These are phyloP conservation scores for Colletotrichum kahawae DNA, from an alignment of 2,329 filamentous ascomycete species.

Conservation along the genomic window DNA sequence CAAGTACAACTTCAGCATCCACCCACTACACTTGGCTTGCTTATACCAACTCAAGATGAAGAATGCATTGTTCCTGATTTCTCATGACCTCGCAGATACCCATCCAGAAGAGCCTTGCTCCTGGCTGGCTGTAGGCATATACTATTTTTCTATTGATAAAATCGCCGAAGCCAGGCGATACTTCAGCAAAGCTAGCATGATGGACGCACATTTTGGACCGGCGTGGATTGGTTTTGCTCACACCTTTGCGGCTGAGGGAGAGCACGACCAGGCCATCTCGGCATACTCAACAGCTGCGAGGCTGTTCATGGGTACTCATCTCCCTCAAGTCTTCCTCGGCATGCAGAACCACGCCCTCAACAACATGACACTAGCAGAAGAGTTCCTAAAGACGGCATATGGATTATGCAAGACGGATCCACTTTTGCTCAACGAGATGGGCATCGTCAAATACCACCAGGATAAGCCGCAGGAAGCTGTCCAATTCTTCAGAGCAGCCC, in stretches of 20 bases:
- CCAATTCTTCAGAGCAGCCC: conserved; percentile 77
- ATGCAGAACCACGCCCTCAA: conserved; percentile 98
- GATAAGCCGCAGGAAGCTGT: conserved; percentile 77
- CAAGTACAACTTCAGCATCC: conserved; percentile 86
- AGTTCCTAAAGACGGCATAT: conserved; percentile 92
- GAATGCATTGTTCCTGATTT: conserved; percentile 88
- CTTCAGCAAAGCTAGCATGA: conserved; percentile 96
- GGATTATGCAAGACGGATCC: conserved; percentile 84
- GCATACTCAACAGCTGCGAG: conserved; percentile 95
- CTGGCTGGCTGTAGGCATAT: conserved; percentile 93
- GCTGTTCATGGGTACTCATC: conserved; percentile 94
- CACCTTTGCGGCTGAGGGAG: conserved; percentile 95
- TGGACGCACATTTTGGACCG: conserved; percentile 96
- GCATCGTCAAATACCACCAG: conserved; percentile 94
- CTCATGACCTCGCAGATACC: conserved; percentile 90
- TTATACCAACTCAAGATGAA: conserved; percentile 86
- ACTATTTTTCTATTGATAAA: conserved; percentile 88
- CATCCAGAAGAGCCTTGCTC: conserved; percentile 90
- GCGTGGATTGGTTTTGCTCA: conserved; percentile 99
- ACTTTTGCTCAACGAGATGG: conserved; percentile 91
- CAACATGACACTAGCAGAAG: conserved; percentile 91
- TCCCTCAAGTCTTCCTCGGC: conserved; percentile 93
- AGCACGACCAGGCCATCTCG: conserved; percentile 97
- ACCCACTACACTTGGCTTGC: conserved; percentile 90
- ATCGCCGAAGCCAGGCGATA: conserved; percentile 93